phyloP scores from a whole-genome alignment of 345 rosid species.

The Hibiscus tridactylites region DNA sequence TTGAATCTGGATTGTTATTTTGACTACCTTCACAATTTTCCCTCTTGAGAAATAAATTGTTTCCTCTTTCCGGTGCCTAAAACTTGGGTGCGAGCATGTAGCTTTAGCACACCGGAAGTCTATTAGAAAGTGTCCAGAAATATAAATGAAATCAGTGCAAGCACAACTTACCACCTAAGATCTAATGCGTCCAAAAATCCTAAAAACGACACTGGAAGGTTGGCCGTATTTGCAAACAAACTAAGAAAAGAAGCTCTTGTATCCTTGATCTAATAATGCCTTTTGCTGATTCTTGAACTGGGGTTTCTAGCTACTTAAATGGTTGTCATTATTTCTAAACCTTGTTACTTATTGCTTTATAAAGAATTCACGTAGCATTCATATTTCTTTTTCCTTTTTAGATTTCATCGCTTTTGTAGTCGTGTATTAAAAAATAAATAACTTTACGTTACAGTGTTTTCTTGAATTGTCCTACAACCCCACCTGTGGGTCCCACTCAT shows the following conservation, averaged over 20 bases:
- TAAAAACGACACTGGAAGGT: not conserved
- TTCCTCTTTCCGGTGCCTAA: not conserved
- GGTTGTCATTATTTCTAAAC: not conserved
- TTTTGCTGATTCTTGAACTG: not conserved
- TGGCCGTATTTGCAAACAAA: not conserved
- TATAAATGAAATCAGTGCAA: not conserved
- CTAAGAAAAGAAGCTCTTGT: not conserved
- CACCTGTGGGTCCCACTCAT: conserved; percentile 3
- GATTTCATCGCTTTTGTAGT: not conserved
- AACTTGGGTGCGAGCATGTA: not conserved
- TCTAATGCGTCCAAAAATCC: conserved; percentile 1
- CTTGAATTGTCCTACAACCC: not conserved
- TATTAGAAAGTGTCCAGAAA: not conserved
- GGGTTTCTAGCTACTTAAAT: not conserved
- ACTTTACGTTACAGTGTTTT: not conserved
- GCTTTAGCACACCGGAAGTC: not conserved
- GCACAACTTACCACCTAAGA: not conserved
- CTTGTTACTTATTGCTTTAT: not conserved
- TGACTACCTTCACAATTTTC: not conserved
- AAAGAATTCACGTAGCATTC: not conserved
- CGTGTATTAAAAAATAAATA: not conserved
- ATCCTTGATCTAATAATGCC: not conserved
- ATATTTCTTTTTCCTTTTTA: not conserved
- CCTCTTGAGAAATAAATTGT: not conserved
- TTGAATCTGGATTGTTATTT: not conserved